These are phyloP conservation scores for Fusarium duplospermum DNA, from an alignment of 2,329 filamentous ascomycete genomes.

Conservation along the genomic window DNA sequence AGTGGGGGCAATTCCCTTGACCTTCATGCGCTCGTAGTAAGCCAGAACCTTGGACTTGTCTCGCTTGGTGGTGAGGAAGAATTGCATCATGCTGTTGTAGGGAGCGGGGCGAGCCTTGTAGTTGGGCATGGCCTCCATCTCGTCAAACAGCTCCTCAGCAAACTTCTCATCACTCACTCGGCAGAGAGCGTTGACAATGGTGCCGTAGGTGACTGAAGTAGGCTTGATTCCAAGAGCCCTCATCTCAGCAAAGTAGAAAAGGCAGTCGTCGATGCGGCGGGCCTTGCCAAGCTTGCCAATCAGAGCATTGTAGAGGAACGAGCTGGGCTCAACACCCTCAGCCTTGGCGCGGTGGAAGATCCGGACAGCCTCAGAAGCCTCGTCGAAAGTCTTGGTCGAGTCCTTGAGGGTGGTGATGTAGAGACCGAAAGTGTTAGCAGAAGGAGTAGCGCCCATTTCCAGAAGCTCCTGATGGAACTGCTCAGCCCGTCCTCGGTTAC, in stretches of 20 bases:
- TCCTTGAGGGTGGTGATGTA: conserved; percentile 99
- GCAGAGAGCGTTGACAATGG: conserved; percentile 96
- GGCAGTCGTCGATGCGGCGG: conserved; percentile 95
- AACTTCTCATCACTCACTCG: conserved; percentile 98
- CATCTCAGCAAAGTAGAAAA: conserved; percentile 99
- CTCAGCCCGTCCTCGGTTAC: conserved; percentile 82
- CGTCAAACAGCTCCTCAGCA: conserved; percentile 96
- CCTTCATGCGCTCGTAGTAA: conserved; percentile 95
- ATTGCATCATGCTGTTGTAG: conserved; percentile 99
- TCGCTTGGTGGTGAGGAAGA: conserved; percentile 97
- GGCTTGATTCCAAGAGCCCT: conserved; percentile 90
- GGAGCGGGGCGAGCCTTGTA: conserved; percentile 98
- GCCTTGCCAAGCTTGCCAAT: conserved; percentile 99
- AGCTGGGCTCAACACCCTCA: conserved; percentile 94
- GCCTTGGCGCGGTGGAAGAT: conserved; percentile 95
- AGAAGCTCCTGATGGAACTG: conserved; percentile 92
- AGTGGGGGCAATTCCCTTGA: conserved; percentile 87
- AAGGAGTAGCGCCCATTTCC: conserved; percentile 89
- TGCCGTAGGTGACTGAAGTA: conserved; percentile 97
- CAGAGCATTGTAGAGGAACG: conserved; percentile 97
- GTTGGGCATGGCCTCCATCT: conserved; percentile 99
- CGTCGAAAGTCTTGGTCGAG: conserved; percentile 96
- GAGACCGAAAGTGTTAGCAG: conserved; percentile 96
- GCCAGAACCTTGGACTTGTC: conserved; percentile 92
- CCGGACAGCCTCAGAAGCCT: conserved; percentile 95